Conservation (phyloP, 192 early-diverging fungal species). For the Backusella circina region DNA sequence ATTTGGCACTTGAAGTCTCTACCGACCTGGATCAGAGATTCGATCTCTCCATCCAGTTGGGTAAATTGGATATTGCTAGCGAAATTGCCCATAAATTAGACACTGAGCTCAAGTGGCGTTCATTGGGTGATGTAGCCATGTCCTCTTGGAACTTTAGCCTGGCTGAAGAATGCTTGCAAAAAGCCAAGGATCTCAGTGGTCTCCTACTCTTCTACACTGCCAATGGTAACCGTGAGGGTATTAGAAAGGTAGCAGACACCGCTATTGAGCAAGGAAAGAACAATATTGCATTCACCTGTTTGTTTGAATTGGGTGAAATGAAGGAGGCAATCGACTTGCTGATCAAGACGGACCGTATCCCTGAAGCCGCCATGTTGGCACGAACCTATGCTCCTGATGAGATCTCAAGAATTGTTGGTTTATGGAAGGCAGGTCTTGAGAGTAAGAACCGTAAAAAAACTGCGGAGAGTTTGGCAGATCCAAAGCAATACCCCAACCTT, state of each 20-base stretch:
- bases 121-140: constrained; percentile 87
- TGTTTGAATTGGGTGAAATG: constrained; percentile 68
- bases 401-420: constrained; percentile 60
- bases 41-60: constrained; percentile 88
- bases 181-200: constrained; percentile 88
- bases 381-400: constrained; percentile 82
- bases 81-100: constrained; percentile 81
- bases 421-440: constrained; percentile 78
- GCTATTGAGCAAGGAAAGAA: constrained; percentile 75
- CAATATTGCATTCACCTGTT: constrained; percentile 91
- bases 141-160: constrained; percentile 86
- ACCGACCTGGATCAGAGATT: constrained; percentile 95
- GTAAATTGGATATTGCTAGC: constrained; percentile 77
- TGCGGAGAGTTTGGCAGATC: constrained; percentile 87
- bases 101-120: constrained; percentile 92
- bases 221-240: constrained; percentile 76
- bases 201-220: constrained; percentile 89
- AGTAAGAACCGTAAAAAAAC: constrained; percentile 71
- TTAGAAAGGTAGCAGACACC: constrained; percentile 68
- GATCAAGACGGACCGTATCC: constrained; percentile 79
- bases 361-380: constrained; percentile 95
- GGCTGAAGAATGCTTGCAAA: constrained; percentile 85
- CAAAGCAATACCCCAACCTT: constrained; percentile 76
- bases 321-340: constrained; percentile 88
- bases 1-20: constrained; percentile 92